Evolutionary conservation across 768 basidiomycete species (phyloP).

Genomic region (Pulveroboletus sp.): DNA sequence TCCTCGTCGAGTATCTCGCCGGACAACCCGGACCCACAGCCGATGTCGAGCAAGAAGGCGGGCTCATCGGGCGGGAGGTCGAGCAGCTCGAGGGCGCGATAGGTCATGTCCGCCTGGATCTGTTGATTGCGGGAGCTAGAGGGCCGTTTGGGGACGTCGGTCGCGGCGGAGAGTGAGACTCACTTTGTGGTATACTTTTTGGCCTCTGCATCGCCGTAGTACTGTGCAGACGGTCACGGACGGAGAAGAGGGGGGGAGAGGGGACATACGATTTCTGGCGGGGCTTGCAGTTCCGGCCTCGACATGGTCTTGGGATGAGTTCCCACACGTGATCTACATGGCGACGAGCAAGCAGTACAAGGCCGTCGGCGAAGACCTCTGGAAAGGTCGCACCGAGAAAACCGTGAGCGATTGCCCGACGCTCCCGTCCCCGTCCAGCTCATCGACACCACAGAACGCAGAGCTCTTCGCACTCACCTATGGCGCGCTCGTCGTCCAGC

Average conservation of each 20-base stretch:
- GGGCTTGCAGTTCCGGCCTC: conserved; percentile 82
- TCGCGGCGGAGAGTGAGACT: conserved; percentile 15
- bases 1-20: conserved; percentile 96
- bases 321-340: conserved; percentile 23
- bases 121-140: conserved; percentile 88
- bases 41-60: conserved; percentile 89
- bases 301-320: conserved; percentile 51
- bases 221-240: conserved; percentile 45
- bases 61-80: conserved; percentile 76
- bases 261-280: conserved; percentile 79
- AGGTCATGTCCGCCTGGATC: conserved; percentile 97
- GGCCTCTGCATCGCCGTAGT: conserved; percentile 94
- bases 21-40: conserved; percentile 94
- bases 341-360: conserved; percentile 82
- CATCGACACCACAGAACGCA: conserved; percentile 68
- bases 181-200: conserved; percentile 97
- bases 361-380: conserved; percentile 88
- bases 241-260: neutral
- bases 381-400: conserved; percentile 94
- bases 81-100: conserved; percentile 88
- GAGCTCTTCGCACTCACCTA: conserved; percentile 97
- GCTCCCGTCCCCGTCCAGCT: conserved; percentile 11
- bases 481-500: conserved; percentile 94
- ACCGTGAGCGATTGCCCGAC: conserved; percentile 54
- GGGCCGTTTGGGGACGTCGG: conserved; percentile 4